Base-by-base conservation (phyloP, 805 yeast genomes). In the Wickerhamiella vanderwaltii region DNA sequence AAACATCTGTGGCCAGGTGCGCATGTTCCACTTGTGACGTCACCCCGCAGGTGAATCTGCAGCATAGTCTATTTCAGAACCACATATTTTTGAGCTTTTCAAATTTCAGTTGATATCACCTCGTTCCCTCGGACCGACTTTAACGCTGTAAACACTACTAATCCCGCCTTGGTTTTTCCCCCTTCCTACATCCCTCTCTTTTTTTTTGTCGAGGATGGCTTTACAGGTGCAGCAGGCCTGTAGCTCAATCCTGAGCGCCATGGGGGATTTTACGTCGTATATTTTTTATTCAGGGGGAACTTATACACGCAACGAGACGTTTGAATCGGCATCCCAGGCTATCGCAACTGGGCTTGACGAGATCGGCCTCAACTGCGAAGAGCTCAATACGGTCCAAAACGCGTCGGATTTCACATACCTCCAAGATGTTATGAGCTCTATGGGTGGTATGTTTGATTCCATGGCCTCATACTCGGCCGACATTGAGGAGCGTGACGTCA, bases 361-460 rank as follows among this genome's bases (percentile, higher is more conserved):
- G 9, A 18, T 33, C 3, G 25, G 26, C 25, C 26, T 4, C 11
- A 18, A 9, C 7, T 33, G 36, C 17, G 36, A 13, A n/a, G 36
- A 6, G 5, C 18, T 33, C 4, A 33, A 33, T 26, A 5, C 26
- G 17, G 26, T 33, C 11, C 6, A 11, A 13, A 9, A 12, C 26
- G 26, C 36, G 18, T 13, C 18, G 20, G 13, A 17, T 9, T 17
- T 37, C 34, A 18, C 40, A 6, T 24, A 19, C 6, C 22, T 19
- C 13, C 11, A 11, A 9, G 15, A 16, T 19, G 29, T 37, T 32
- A 19, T 29, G 33, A 9, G 17, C 25, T 3, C 33, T 16, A 22
- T 37, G 17, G 31, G 40, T 9, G 15, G 12, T 15, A 15, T 37
- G 19, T 29, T 37, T 29, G 33, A n/a, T 11, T 28, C 34, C 9